Evolutionary conservation across 306 rosid genomes (phyloP).

Genomic region (Prunus mira): DNA sequence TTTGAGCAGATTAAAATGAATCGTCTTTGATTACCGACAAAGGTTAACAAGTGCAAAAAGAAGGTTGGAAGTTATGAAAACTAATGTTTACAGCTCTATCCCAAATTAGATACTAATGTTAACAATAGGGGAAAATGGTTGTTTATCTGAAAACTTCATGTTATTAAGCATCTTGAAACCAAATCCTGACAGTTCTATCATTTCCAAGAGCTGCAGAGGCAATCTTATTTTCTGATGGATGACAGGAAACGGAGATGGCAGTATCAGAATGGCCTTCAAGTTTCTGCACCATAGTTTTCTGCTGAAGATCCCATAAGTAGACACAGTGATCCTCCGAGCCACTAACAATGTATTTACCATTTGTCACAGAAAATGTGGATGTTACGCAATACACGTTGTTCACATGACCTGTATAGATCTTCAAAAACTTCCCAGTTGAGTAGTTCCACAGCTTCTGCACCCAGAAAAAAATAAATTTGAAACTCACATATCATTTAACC

Average conservation of each 20-base stretch:
- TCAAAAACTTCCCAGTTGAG: conserved; percentile 57
- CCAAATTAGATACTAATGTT: not conserved
- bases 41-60: no score
- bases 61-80: no score
- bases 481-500: conserved; percentile 4
- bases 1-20: not conserved
- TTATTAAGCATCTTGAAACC: conserved; percentile 27
- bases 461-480: conserved; percentile 18
- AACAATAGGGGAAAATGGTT: not conserved
- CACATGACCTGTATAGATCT: conserved; percentile 62
- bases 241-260: conserved; percentile 81
- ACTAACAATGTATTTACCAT: conserved; percentile 80
- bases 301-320: conserved; percentile 91
- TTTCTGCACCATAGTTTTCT: conserved; percentile 75
- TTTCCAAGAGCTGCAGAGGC: conserved; percentile 82
- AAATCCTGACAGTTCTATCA: conserved; percentile 74
- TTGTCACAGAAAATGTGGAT: conserved; percentile 84
- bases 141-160: not conserved
- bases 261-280: conserved; percentile 87
- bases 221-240: conserved; percentile 80
- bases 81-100: no score
- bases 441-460: conserved; percentile 91
- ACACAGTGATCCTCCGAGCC: conserved; percentile 89
- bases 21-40: not conserved
- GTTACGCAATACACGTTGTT: conserved; percentile 67